Evolutionary conservation across 257 asterid species (phyloP), one percentile per base, ranked within the genome.

Genomic region (Solanum tacnaense): DNA sequence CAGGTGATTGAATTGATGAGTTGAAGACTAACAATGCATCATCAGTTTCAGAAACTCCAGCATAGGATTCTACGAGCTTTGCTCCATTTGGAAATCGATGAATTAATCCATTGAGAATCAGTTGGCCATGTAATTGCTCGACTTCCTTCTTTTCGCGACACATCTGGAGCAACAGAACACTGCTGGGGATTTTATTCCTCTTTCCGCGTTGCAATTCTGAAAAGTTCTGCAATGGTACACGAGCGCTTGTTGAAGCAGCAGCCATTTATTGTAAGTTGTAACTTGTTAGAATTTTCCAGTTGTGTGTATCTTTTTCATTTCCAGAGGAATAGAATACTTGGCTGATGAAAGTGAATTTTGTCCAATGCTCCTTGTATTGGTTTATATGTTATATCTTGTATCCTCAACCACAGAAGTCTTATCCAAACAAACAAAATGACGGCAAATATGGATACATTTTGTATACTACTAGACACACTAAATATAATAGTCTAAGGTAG

Each of bases 61-160:
- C 73, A 16, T 89, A 90, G 76, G 92, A 84, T 71, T 90, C 88
- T 3, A 90, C 16, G 2, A 90, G 89, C 88, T 86, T 89, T 41
- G 87, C 88, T 29, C 84, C 85, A 32, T 87, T 87, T 20, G 83
- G 84, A 23, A 85, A 38, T n/a, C 46, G 90, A 38, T 35, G 83
- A 62, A 87, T 87, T 39, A 85, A 86, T 52, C 92, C 92, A 21
- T 88, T 84, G 36, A 90, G 86, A 32, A 89, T 72, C 29, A 89
- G 27, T 39, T 89, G 92, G 49, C 88, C 90, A 36, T 90, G 92
- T 36, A 89, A 21, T 78, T 89, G 91, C 38, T 84, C 20, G 72
- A 87, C 70, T 86, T 89, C 92, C 49, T 56, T 39, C n/a, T 60
- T 46, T 10, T 44, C 10, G 16, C 38, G 87, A 74, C 89, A 90